Evolutionary conservation across 225 moss, liverwort and hornwort genomes (phyloP), one percentile per base, ranked within the genome.

Genomic region (Lunularia cruciata): DNA sequence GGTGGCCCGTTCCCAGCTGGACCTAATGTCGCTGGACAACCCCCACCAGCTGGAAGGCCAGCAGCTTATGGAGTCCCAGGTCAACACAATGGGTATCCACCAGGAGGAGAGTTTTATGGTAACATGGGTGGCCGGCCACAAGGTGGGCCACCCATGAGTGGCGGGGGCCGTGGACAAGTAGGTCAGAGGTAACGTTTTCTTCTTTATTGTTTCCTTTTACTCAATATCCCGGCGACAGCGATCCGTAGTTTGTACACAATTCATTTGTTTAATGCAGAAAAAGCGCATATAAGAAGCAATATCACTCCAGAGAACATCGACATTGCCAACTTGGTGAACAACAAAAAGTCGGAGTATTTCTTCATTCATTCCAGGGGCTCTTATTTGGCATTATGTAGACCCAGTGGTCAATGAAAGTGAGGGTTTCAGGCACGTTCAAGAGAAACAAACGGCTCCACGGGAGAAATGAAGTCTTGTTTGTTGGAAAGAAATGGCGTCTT

Each of bases 131-230:
- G 74, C 27, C 65, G 79, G n/a, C 78, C 73, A 42, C 73, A 58
- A 69, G 78, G 78, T 42, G 73, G 69, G 52, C 67, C 67, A 48
- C 67, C 67, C 32, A 67, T 67, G 67, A 75, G 67, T 26, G 75
- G 75, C 46, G 75, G 75, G 12, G 79, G 79, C 57, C 75, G 79
- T 18, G 79, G 79, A 18, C 79, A 75, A 68, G 79, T 66, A 64
- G 63, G 42, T 43, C 63, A 64, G 45, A 43, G 63, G 46, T 72
- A 56, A 47, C n/a, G n/a, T n/a, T n/a, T n/a, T n/a, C n/a, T n/a
- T n/a, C n/a, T n/a, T n/a, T n/a, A n/a, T n/a, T n/a, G 18, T 8
- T 38, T 37, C 38, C 34, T n/a, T 23, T 20, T 27, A 25, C 9
- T 10, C 3, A 45, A 12, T 12, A 20, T 22, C 19, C 5, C n/a